Percentiles rank a stretch among this genome's conserved stretches.
These are phyloP conservation scores for Pilaira anomala DNA, from an alignment of 192 early-diverging fungal genomes.

Conservation along the genomic window DNA sequence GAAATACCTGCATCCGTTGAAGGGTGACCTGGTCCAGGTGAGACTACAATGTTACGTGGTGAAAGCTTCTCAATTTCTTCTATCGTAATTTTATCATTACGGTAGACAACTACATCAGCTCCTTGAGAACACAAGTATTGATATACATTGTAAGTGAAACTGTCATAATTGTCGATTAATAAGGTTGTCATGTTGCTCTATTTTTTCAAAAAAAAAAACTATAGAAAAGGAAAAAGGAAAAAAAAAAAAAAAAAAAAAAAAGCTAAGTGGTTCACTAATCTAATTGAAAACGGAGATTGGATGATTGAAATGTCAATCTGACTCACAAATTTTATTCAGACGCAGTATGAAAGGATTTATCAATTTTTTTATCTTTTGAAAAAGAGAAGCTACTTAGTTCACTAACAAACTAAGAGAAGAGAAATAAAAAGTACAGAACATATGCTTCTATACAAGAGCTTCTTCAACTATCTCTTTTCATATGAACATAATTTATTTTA, in stretches of 20 bases:
- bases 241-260: conserved; percentile 15
- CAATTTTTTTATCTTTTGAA: no score
- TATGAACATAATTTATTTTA: no score
- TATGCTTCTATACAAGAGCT: no score
- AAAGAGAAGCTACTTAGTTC: no score
- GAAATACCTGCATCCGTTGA: conserved; percentile 88
- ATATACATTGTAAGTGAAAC: conserved; percentile 98
- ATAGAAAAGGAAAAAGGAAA: background rate
- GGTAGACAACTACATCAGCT: conserved; percentile 86
- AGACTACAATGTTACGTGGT: conserved; percentile 93
- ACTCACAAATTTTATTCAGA: background rate
- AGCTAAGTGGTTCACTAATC: background rate
- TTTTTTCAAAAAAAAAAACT: background rate
- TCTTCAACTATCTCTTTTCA: no score
- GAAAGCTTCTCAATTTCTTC: conserved; percentile 77
- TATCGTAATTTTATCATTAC: conserved; percentile 92
- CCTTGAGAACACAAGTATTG: conserved; percentile 90
- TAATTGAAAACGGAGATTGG: no score
- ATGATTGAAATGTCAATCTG: background rate
- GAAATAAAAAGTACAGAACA: no score
- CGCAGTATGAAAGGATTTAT: no score
- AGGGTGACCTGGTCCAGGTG: conserved; percentile 96
- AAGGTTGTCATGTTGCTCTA: conserved; percentile 55
- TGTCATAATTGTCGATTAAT: conserved; percentile 98
- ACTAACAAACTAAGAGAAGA: no score